phyloP scores from a whole-genome alignment of 2,329 filamentous ascomycete genomes.

The Pleurostoma richardsiae region DNA sequence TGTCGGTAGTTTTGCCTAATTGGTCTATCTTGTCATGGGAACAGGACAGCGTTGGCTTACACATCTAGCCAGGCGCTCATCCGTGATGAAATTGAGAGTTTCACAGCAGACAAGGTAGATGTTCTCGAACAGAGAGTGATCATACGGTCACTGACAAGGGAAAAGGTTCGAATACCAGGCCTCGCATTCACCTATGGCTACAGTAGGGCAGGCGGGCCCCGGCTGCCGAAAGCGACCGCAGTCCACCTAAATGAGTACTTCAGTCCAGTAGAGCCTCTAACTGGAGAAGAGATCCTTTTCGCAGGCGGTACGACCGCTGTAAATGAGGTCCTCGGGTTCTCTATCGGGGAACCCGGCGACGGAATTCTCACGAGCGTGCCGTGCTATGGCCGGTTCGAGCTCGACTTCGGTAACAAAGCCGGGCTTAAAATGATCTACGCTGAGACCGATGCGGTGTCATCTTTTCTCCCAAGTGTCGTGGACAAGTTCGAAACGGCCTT shows the following conservation, averaged over 20 bases:
- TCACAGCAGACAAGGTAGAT: no score
- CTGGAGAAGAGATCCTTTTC: conserved; percentile 23
- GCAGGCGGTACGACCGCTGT: conserved; percentile 30
- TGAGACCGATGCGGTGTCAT: conserved; percentile 33
- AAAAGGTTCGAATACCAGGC: no score
- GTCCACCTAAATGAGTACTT: conserved; percentile 32
- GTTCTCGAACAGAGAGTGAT: no score
- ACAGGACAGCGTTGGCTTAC: no score
- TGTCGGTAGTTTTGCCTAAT: no score
- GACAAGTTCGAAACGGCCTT: conserved; percentile 38
- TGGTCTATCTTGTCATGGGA: no score
- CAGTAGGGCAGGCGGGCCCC: conserved; percentile 25
- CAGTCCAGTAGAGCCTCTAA: conserved; percentile 20
- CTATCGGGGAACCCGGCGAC: conserved; percentile 29
- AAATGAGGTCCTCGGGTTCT: conserved; percentile 33
- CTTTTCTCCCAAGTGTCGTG: conserved; percentile 37
- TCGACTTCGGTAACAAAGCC: conserved; percentile 39
- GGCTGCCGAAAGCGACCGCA: conserved; percentile 25
- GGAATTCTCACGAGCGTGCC: conserved; percentile 32
- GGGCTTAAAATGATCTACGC: conserved; percentile 38
- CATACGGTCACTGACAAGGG: no score
- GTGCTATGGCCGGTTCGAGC: conserved; percentile 43
- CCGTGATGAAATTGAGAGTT: no score
- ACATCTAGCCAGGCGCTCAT: no score
- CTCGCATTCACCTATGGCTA: conserved; percentile 23